phyloP scores from a whole-genome alignment of 78 protist genomes.

The Parvularia atlantis region DNA sequence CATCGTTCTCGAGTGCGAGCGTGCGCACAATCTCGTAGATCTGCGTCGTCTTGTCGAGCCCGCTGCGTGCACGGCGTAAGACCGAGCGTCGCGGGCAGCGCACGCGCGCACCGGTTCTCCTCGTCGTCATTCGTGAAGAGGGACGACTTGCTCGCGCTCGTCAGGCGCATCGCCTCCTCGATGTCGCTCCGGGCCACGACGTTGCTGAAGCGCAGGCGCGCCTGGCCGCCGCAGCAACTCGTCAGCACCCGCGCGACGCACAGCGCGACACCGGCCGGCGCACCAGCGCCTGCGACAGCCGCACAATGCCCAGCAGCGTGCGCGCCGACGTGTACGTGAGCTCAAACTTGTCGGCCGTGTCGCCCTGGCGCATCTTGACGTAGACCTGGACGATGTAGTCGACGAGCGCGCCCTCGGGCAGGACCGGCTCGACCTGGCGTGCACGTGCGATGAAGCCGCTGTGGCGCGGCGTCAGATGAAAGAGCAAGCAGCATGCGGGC shows the following conservation, averaged over 20 bases:
- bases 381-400: conserved; percentile 49
- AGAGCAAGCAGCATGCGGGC: background rate
- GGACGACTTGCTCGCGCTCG: conserved; percentile 54
- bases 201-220: conserved; percentile 49
- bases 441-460: conserved; percentile 60
- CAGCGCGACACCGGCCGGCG: background rate
- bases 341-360: background rate
- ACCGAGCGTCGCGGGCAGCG: too few species aligned
- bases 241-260: background rate
- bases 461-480: background rate
- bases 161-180: conserved; percentile 77
- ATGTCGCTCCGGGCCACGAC: conserved; percentile 56
- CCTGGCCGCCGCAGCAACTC: conserved; percentile 3
- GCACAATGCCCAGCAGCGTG: conserved; percentile 84
- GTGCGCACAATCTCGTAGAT: too few species aligned
- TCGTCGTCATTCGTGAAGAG: too few species aligned
- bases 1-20: too few species aligned
- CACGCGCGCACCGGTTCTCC: too few species aligned
- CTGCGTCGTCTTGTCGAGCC: too few species aligned
- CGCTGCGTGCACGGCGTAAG: too few species aligned
- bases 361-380: conserved; percentile 43
- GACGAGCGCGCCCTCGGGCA: conserved; percentile 46
- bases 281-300: conserved; percentile 86
- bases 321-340: conserved; percentile 81
- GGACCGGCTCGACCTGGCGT: conserved; percentile 30